Percentiles rank a stretch among this genome's conserved stretches.
These are phyloP conservation scores for Obba rivulosa DNA, from an alignment of 768 basidiomycete species.

Conservation along the genomic window DNA sequence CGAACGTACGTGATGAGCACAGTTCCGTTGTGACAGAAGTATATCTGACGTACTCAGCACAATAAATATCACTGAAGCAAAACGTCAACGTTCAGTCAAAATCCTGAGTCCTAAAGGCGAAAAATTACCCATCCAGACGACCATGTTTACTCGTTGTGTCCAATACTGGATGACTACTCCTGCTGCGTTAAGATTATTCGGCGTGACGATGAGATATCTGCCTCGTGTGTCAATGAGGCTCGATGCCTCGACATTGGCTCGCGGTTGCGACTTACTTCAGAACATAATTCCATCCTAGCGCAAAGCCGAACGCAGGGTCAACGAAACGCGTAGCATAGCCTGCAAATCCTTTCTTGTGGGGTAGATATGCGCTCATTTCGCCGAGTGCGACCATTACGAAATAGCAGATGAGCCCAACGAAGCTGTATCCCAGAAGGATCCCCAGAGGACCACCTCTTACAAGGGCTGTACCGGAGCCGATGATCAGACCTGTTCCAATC, in stretches of 20 bases:
- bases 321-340: constrained; percentile 63
- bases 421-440: constrained; percentile 34
- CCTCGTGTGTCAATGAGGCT: constrained; percentile 3
- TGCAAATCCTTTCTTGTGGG: constrained; percentile 53
- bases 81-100: constrained; percentile 4
- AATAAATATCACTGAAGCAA: constrained; percentile 48
- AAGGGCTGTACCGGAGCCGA: constrained; percentile 51
- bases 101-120: neutral
- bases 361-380: constrained; percentile 37
- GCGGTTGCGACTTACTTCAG: constrained; percentile 43
- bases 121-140: constrained; percentile 52
- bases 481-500: constrained; percentile 29
- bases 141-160: constrained; percentile 34
- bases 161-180: constrained; percentile 36
- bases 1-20: neutral
- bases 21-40: neutral
- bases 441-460: constrained; percentile 51
- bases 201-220: constrained; percentile 54
- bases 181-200: constrained; percentile 61
- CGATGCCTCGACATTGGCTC: neutral
- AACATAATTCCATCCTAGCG: constrained; percentile 60
- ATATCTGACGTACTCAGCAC: constrained; percentile 38
- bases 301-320: constrained; percentile 66
- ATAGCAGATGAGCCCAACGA: constrained; percentile 54
- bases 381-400: constrained; percentile 50